Evolutionary conservation across 169 alveolate species (phyloP).

Genomic region (Eimeria brunetti): DNA sequence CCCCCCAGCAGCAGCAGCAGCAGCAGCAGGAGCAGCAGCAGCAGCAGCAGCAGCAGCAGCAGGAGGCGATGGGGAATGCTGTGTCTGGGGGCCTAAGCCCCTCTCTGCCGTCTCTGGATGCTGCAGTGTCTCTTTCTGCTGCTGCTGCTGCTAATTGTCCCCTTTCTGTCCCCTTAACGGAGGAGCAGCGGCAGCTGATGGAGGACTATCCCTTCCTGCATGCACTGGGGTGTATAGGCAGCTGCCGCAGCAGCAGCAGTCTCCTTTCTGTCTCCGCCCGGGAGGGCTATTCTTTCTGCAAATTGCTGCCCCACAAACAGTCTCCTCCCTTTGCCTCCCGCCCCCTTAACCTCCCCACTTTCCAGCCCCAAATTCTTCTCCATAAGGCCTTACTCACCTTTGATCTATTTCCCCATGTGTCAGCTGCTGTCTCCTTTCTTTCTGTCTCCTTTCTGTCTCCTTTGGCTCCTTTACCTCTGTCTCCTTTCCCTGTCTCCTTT

Average conservation of each 20-base stretch:
- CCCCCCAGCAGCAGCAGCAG: slow-evolving; percentile 22
- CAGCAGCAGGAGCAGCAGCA: slow-evolving; percentile 43
- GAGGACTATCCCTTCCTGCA: slow-evolving; percentile 44
- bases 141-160: not conserved
- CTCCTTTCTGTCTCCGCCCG: slow-evolving; percentile 13
- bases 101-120: not conserved
- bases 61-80: slow-evolving; percentile 20
- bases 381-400: slow-evolving; percentile 16
- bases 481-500: too few species aligned
- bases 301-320: not conserved
- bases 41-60: not conserved
- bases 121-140: not conserved
- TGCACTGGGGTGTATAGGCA: slow-evolving; percentile 54
- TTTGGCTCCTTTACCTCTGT: too few species aligned
- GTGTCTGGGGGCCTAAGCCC: slow-evolving; percentile 33
- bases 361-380: slow-evolving; percentile 31
- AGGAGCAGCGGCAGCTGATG: slow-evolving; percentile 14
- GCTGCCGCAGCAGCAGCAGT: slow-evolving; percentile 39
- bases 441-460: not conserved
- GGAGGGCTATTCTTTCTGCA: slow-evolving; percentile 1
- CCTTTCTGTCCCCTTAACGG: slow-evolving; percentile 18
- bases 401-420: not conserved
- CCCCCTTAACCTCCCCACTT: slow-evolving; percentile 5
- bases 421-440: too few species aligned
- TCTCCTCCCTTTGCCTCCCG: not conserved